These are phyloP conservation scores for Beverwykella pulmonaria DNA, from an alignment of 495 filamentous ascomycete species.

Conservation along the genomic window DNA sequence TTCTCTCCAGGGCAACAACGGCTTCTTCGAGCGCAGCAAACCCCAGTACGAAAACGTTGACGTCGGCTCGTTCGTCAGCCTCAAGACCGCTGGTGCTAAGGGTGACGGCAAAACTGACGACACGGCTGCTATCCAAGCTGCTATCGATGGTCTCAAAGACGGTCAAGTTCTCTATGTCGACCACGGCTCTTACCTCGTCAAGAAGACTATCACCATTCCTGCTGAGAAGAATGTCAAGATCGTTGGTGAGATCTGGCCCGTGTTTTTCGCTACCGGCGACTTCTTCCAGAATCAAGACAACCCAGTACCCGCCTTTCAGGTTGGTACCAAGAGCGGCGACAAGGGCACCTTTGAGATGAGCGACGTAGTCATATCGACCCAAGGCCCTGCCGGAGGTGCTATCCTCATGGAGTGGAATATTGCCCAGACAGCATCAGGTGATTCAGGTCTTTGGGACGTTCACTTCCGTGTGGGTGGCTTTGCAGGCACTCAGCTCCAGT, in stretches of 20 bases:
- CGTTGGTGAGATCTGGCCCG: constrained; percentile 58
- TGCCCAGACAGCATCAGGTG: constrained; percentile 45
- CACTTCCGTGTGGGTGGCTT: constrained; percentile 54
- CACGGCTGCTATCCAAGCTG: constrained; percentile 53
- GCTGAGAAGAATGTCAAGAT: constrained; percentile 42
- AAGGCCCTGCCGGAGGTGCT: constrained; percentile 68
- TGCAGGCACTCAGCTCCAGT: constrained; percentile 48
- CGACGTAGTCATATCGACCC: constrained; percentile 63
- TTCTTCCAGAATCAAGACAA: constrained; percentile 63
- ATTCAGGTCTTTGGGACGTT: constrained; percentile 50
- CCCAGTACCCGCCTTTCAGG: constrained; percentile 65
- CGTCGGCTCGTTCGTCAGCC: constrained; percentile 60
- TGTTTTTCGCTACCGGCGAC: constrained; percentile 65
- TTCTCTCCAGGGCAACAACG: constrained; percentile 50
- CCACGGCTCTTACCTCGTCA: constrained; percentile 48
- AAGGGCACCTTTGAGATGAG: constrained; percentile 60
- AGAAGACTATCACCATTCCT: constrained; percentile 46
- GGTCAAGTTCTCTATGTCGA: constrained; percentile 55
- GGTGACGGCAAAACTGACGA: constrained; percentile 77
- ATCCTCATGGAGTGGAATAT: constrained; percentile 78
- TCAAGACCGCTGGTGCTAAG: constrained; percentile 60
- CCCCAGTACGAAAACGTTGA: constrained; percentile 64
- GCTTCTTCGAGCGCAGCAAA: constrained; percentile 67
- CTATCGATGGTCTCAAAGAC: constrained; percentile 48
- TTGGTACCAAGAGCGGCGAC: constrained; percentile 58